Conservation (phyloP, 176 grass and related monocot species). For the Oryza punctata region DNA sequence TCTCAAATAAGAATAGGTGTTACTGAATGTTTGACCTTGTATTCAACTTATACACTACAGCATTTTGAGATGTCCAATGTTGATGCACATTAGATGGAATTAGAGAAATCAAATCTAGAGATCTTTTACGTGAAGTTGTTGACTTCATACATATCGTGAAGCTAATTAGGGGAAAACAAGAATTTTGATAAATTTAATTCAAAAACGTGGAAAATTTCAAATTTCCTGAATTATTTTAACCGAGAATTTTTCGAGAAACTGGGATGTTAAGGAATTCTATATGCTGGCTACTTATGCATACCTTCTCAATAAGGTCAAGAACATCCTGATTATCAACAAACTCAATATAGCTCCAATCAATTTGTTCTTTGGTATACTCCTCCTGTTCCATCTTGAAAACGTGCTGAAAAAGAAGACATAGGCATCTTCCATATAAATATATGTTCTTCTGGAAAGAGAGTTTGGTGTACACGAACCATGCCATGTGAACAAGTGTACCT, state of each 20-base stretch:
- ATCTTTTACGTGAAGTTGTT: conserved; percentile 2
- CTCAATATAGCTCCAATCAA: conserved; percentile 99
- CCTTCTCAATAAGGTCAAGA: conserved; percentile 99
- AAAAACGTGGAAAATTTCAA: background rate
- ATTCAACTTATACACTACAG: conserved; percentile 14
- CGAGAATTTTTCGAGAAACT: background rate
- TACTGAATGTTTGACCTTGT: background rate
- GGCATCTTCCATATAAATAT: conserved; percentile 36
- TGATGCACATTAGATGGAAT: conserved; percentile 11
- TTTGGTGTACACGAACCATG: conserved; percentile 37
- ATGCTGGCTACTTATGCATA: conserved; percentile 23
- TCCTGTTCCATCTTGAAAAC: conserved; percentile 99
- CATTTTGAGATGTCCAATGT: background rate
- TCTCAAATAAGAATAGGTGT: conserved; percentile 6
- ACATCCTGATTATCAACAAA: conserved; percentile 99
- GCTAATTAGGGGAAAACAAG: background rate
- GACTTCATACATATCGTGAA: background rate
- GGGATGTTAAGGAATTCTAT: background rate
- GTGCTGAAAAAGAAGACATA: conserved; percentile 71
- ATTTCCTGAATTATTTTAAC: background rate
- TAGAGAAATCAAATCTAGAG: conserved; percentile 21
- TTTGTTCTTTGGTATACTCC: conserved; percentile 99
- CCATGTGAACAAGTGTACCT: conserved; percentile 56
- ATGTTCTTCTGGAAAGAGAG: conserved; percentile 22
- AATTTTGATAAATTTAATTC: background rate